Evolutionary conservation across 192 early-diverging fungal genomes (phyloP).

Genomic region (Powellomyces hirtus): DNA sequence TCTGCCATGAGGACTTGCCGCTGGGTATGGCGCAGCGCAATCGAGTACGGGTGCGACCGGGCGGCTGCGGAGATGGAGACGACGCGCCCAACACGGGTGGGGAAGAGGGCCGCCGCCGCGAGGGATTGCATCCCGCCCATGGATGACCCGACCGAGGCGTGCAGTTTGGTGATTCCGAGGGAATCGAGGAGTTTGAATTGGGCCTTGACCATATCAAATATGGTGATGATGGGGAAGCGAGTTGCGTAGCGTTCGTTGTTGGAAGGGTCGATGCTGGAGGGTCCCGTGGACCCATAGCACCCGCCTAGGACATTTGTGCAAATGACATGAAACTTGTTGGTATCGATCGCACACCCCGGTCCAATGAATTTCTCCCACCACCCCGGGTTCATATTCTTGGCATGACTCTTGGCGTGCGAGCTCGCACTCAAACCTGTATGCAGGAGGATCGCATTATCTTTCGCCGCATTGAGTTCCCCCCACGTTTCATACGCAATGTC

Average conservation of each 20-base stretch:
- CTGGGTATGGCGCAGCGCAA: slow-evolving; percentile 89
- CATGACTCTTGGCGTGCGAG: slow-evolving; percentile 88
- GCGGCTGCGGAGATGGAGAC: slow-evolving; percentile 89
- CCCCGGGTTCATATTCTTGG: slow-evolving; percentile 70
- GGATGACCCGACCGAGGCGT: slow-evolving; percentile 82
- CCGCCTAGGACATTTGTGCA: slow-evolving; percentile 97
- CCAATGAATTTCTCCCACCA: slow-evolving; percentile 99
- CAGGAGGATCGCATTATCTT: slow-evolving; percentile 84
- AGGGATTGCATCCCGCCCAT: slow-evolving; percentile 98
- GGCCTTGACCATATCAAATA: slow-evolving; percentile 96
- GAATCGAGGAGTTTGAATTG: slow-evolving; percentile 81
- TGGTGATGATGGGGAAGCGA: slow-evolving; percentile 85
- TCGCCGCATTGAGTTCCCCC: slow-evolving; percentile 81
- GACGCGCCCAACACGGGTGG: slow-evolving; percentile 76
- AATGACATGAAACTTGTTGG: slow-evolving; percentile 90
- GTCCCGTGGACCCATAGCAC: slow-evolving; percentile 95
- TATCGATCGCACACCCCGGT: slow-evolving; percentile 87
- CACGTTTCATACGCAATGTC: slow-evolving; percentile 95
- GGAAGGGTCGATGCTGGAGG: slow-evolving; percentile 73
- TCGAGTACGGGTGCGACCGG: slow-evolving; percentile 93
- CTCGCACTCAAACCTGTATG: slow-evolving; percentile 93
- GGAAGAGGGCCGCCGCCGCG: slow-evolving; percentile 77
- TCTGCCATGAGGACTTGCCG: slow-evolving; percentile 92
- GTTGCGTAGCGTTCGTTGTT: slow-evolving; percentile 79
- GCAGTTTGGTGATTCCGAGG: slow-evolving; percentile 73